Evolutionary conservation across 768 basidiomycete species (phyloP), one percentile per base, ranked within the genome.

Genomic region (Peribolospora kevripleyi): DNA sequence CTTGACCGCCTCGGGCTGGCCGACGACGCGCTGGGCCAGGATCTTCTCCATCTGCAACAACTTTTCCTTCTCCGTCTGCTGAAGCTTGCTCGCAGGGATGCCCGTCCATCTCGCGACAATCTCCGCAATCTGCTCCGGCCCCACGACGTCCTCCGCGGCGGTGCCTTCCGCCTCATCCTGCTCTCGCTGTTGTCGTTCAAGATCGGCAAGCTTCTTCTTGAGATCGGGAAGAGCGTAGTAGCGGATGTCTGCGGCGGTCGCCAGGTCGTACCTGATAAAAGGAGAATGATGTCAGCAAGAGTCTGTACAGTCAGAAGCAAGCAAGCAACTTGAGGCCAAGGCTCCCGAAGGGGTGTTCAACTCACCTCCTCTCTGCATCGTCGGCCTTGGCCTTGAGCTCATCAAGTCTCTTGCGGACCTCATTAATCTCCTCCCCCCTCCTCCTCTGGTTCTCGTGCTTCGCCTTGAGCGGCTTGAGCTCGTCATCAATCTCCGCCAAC

Each of bases 171-270:
- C 79, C 46, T 72, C 75, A 4, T 71, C 73, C 64, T 85, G 84
- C 66, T 63, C 63, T 45, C 63, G 61, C 41, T 71, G 62, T 43
- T 68, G 66, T 53, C 70, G 65, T 63, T 84, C 78, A n/a, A 87
- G 71, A 61, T 91, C 85, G 11, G 62, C 61, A 42, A 74, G 65
- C 41, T 68, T 66, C 47, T 70, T 65, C 62, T 84, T 79, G 13
- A 88, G 72, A 61, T 93, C 87, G 13, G 93, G 91, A 45, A 97
- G 74, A 5, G 88, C 86, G 63, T 84, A 87, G 68, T 85, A 93
- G 50, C 81, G 78, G 56, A 95, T 72, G 66, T 95, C 90, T 47
- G 84, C 84, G 13, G 82, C 84, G 5, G 79, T 79, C 13, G 74
- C 41, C 42, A 52, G 60, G 43, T 61, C 54, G 8, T 40, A 37